Evolutionary conservation across 345 rosid genomes (phyloP), one percentile per base, ranked within the genome.

Genomic region (Eucalyptus regnans): DNA sequence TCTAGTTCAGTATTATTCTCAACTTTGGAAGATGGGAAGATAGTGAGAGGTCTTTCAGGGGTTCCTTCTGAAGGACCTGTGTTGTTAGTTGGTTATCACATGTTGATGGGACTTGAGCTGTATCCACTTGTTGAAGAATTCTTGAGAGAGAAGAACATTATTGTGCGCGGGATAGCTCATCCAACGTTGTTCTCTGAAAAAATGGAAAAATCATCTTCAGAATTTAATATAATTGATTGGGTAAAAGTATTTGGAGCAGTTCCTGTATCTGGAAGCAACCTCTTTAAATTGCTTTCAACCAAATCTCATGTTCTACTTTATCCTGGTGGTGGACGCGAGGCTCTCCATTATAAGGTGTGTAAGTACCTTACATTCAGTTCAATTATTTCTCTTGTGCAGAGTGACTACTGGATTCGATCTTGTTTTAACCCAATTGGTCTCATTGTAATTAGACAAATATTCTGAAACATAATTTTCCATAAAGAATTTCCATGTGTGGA

Each of bases 321-420:
- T 89, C 99, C 99, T 9, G 99, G 99, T 4, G 99, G 99, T 87
- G 93, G 93, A 87, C 93, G 97, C 33, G 99, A 97, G 91, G 98
- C 99, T 91, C 94, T 96, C 62, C 99, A 97, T 91, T 33, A 91
- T 88, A 95, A 95, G 97, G 98, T 96, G 88, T 86, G 91, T 48
- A 52, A 27, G 31, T 56, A 23, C 41, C 14, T 49, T 62, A 64
- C 64, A n/a, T 64, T 64, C 37, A 64, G 76, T 64, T n/a, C 20
- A 64, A n/a, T n/a, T n/a, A 64, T 14, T 64, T 64, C 76, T 14
- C 76, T 64, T n/a, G 37, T 4, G 9, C 76, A 64, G 18, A 3
- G 37, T 29, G 31, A 64, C 37, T 7, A 64, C 71, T 13, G 37
- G 37, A 64, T 64, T 9, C 9, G 9, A 64, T 64, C 37, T n/a